These are phyloP conservation scores for Boechera stricta DNA, from an alignment of 345 rosid genomes.

Conservation along the genomic window DNA sequence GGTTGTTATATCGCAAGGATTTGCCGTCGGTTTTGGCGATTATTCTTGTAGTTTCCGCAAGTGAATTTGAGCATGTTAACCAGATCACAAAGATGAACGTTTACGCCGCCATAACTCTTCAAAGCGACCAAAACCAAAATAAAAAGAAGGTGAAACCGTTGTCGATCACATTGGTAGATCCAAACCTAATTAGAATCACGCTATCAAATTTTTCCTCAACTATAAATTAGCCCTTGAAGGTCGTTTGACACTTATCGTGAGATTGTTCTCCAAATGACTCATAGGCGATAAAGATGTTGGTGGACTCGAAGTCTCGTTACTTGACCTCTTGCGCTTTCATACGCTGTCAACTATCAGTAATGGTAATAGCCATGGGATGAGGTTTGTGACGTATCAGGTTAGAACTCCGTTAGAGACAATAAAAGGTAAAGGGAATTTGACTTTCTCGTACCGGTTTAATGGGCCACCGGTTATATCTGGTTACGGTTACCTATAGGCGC, in stretches of 20 bases:
- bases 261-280: conserved; percentile 52
- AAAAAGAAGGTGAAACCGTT: conserved; percentile 50
- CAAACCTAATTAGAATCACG: conserved; percentile 67
- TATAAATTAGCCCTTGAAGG: conserved; percentile 50
- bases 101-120: conserved; percentile 59
- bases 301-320: conserved; percentile 62
- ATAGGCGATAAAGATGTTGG: conserved; percentile 70
- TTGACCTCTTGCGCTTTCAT: conserved; percentile 49
- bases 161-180: conserved; percentile 54
- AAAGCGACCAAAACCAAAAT: conserved; percentile 45
- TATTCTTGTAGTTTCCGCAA: too few relatives aligned
- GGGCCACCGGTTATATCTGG: neutral
- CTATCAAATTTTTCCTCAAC: conserved; percentile 52
- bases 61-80: conserved; percentile 53
- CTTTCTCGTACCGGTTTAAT: conserved; percentile 62
- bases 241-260: conserved; percentile 50
- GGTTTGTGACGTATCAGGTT: conserved; percentile 61
- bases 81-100: conserved; percentile 71
- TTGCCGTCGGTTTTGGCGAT: too few relatives aligned
- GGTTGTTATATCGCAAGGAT: too few relatives aligned
- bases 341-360: conserved; percentile 12
- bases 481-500: neutral
- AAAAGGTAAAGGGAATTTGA: conserved; percentile 52
- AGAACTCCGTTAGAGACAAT: conserved; percentile 59
- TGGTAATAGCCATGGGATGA: conserved; percentile 36